A percentile compares a stretch with the other conserved stretches of the same genome.
phyloP scores from a whole-genome alignment of 2,329 filamentous ascomycete genomes.

The Neofusicoccum sp. region DNA sequence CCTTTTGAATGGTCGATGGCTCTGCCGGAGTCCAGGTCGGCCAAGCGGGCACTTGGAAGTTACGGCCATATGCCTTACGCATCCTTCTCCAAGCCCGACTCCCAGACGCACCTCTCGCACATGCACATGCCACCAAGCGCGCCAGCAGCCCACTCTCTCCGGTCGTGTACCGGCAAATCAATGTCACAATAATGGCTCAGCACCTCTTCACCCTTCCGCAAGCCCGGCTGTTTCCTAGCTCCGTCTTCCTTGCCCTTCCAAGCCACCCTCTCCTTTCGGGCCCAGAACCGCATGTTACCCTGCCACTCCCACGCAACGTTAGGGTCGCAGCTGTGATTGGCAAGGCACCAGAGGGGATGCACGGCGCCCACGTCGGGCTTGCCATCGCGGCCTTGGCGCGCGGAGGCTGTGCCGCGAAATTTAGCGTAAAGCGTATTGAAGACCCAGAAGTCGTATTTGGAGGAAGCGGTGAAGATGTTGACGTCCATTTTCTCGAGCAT shows the following conservation, averaged over 20 bases:
- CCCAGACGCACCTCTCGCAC: conserved; percentile 79
- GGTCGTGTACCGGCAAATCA: conserved; percentile 71
- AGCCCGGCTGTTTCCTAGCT: conserved; percentile 53
- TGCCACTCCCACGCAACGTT: conserved; percentile 96
- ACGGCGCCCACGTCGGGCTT: conserved; percentile 90
- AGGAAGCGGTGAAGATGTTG: conserved; percentile 61
- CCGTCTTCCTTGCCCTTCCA: conserved; percentile 35
- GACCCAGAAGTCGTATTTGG: conserved; percentile 73
- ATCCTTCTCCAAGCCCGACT: conserved; percentile 41
- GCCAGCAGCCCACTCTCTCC: conserved; percentile 86
- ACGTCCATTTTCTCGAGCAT: conserved; percentile 84
- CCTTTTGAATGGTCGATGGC: too few relatives aligned
- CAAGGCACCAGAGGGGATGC: conserved; percentile 93
- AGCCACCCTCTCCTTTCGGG: conserved; percentile 60
- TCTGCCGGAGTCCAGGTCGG: too few relatives aligned
- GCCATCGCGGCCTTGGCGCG: conserved; percentile 70
- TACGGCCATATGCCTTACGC: not conserved
- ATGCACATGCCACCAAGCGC: conserved; percentile 87
- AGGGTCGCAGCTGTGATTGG: conserved; percentile 94
- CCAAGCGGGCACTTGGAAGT: too few relatives aligned
- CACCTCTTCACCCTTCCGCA: conserved; percentile 81
- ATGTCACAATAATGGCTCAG: conserved; percentile 95
- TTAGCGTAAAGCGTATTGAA: conserved; percentile 92
- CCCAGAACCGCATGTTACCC: conserved; percentile 72
- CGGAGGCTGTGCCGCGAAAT: conserved; percentile 89